Conservation (phyloP, 2,329 filamentous ascomycete species). For the Botryosphaeria agaves region DNA sequence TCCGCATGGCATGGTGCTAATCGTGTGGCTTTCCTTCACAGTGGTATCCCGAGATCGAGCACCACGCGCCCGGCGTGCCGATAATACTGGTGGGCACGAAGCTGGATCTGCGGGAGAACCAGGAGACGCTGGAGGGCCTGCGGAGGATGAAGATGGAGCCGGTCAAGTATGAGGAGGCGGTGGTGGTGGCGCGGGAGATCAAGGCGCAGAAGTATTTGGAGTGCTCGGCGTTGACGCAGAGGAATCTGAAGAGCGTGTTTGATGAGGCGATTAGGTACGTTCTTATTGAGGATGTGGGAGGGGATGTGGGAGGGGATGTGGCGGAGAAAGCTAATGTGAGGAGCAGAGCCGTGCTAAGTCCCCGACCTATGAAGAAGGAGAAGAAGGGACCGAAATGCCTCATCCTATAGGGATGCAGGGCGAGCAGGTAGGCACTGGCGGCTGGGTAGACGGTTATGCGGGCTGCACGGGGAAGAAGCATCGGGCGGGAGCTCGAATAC, state of each 20-base stretch:
- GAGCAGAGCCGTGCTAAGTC: slow-evolving; percentile 52
- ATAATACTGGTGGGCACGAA: slow-evolving; percentile 97
- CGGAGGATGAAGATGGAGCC: slow-evolving; percentile 90
- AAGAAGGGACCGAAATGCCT: slow-evolving; percentile 54
- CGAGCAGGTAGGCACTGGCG: too few species aligned
- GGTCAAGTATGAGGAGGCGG: slow-evolving; percentile 86
- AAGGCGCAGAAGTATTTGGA: slow-evolving; percentile 94
- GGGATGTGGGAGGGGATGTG: neutral
- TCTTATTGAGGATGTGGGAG: neutral
- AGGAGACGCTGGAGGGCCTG: slow-evolving; percentile 62
- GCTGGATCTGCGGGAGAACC: slow-evolving; percentile 85
- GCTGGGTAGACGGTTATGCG: too few species aligned
- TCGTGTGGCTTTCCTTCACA: too few species aligned
- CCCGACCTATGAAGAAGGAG: slow-evolving; percentile 39
- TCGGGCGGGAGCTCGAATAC: too few species aligned
- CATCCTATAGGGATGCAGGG: too few species aligned
- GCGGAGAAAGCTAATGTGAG: slow-evolving; percentile 4
- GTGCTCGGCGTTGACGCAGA: slow-evolving; percentile 90
- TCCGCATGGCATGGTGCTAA: too few species aligned
- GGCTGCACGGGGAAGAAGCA: too few species aligned
- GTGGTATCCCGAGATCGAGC: slow-evolving; percentile 97
- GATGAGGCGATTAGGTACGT: slow-evolving; percentile 93
- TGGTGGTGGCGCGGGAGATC: slow-evolving; percentile 83
- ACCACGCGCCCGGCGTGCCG: slow-evolving; percentile 86
- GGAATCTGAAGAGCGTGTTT: slow-evolving; percentile 96